Percentiles rank a stretch among this genome's conserved stretches.
phyloP scores from a whole-genome alignment of 345 rosid genomes.

The Mangifera indica region DNA sequence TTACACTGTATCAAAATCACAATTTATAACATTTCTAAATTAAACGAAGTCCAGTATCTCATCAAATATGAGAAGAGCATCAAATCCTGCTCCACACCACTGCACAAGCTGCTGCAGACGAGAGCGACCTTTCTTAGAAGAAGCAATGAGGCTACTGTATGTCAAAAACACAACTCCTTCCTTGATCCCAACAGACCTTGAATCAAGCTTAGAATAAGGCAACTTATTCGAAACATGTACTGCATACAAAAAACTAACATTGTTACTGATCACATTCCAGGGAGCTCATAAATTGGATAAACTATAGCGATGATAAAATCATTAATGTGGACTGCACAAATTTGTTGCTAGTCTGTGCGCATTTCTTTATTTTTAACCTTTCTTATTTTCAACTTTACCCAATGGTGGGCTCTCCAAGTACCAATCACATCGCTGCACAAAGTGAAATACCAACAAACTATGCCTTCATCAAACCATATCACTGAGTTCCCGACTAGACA shows the following conservation, averaged over 20 bases:
- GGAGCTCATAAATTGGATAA: slow-evolving; percentile 1
- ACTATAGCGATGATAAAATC: not conserved
- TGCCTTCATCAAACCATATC: not conserved
- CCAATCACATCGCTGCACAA: not conserved
- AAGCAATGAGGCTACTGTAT: slow-evolving; percentile 96
- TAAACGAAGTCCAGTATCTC: slow-evolving; percentile 50
- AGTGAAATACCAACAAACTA: not conserved
- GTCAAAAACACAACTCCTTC: slow-evolving; percentile 95
- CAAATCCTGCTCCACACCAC: slow-evolving; percentile 88
- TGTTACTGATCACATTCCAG: slow-evolving; percentile 10
- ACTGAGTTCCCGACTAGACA: not conserved
- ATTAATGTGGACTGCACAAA: not conserved
- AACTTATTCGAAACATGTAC: slow-evolving; percentile 97
- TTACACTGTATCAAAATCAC: not conserved
- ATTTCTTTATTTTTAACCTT: not conserved
- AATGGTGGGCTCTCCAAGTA: not conserved
- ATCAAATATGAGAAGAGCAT: slow-evolving; percentile 90
- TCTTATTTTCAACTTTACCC: not conserved
- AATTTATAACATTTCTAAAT: slow-evolving; percentile 20
- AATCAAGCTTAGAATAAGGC: slow-evolving; percentile 95
- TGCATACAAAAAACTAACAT: slow-evolving; percentile 37
- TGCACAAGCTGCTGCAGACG: slow-evolving; percentile 98
- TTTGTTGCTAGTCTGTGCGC: too few relatives aligned
- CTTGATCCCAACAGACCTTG: slow-evolving; percentile 81
- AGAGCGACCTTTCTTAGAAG: slow-evolving; percentile 98